Base-by-base conservation (phyloP, 352 stramenopile species). In the Phytophthora multivora region DNA sequence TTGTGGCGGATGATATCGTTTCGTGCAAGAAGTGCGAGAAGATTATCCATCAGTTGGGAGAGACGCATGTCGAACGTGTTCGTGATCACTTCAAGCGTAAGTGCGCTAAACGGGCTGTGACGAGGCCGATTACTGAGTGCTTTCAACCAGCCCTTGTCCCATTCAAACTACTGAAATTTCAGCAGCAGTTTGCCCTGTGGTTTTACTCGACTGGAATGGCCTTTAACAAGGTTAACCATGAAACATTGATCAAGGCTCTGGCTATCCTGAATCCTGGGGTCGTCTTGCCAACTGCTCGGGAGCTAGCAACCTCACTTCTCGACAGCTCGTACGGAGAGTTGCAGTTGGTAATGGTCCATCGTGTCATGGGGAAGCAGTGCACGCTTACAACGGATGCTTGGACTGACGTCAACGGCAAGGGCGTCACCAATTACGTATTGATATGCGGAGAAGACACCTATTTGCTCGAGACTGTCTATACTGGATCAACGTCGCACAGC, bases 1-100 rank as follows among this genome's bases (percentile, higher is more conserved):
- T 26, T 41, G 50, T 9, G 25, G 25, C 4, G 26, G 4, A 21
- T 53, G 21, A 28, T 1, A 31, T 61, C 6, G 42, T 53, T 1
- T 53, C 53, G 2, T 61, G 36, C 36, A 42, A 42, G 36, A 42
- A 42, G 36, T 23, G 36, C 36, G 36, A 42, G n/a, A 8, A 42
- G 53, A 41, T 61, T 23, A 61, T 61, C 19, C 42, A 53, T 25
- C 28, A 16, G 11, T 4, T 31, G 12, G 53, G 53, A 3, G 19
- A 61, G 15, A 61, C 42, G 7, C 53, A 61, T 36, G 53, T 61
- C 2, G 53, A 61, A 16, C 41, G 42, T 4, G 53, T 53, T 19
- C 53, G 23, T 40, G 15, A 61, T 21, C 53, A 61, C 42, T 41
- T 53, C 8, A 52, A 53, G 21, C 19, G 21, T 3, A 61, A 61